Evolutionary conservation across 2,329 filamentous ascomycete genomes (phyloP), one percentile per base, ranked within the genome.

Genomic region (Diaporthe capsici): DNA sequence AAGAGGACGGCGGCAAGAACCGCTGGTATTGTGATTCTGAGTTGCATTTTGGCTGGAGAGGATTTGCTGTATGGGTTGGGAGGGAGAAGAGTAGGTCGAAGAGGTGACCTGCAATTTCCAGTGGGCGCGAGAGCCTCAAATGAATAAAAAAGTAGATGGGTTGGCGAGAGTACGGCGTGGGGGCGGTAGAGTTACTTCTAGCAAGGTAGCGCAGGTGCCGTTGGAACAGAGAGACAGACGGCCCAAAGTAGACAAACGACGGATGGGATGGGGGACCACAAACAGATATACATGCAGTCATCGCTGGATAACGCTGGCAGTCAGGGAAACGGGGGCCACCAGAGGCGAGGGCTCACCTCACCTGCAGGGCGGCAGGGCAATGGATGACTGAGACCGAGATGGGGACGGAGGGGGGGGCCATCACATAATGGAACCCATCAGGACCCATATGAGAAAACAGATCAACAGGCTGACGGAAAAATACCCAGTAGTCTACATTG

Each of bases 1-100:
- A 76, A 51, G 71, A 75, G 67, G 44, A 68, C 42, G 37, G 74
- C 73, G 51, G 71, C 76, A 20, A 76, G 34, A 20, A 76, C 28
- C 17, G 76, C 70, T 28, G 71, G 44, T 61, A 76, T 20, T 58
- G 65, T 28, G 42, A 71, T 31, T 15, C 42, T 60, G 31, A 77
- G 49, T 17, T 76, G 71, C 76, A 77, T 77, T 20, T 57, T 72
- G 42, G 25, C 34, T 34, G 47, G 28, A 12, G 61, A 9, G 17
- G 42, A 39, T 44, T n/a, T 34, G 39, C 4, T n/a, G 22, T n/a
- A 20, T 25, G 34, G 58, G 10, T 17, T 13, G 25, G 31, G 42
- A 37, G 34, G 37, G 61, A 20, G n/a, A 55, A 57, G 15, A 70
- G 28, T 6, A 55, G 51, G 71, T 15, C 47, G 28, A 37, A 42